These are phyloP conservation scores for Cordyceps tenuipes DNA, from an alignment of 2,329 filamentous ascomycete genomes.

Conservation along the genomic window DNA sequence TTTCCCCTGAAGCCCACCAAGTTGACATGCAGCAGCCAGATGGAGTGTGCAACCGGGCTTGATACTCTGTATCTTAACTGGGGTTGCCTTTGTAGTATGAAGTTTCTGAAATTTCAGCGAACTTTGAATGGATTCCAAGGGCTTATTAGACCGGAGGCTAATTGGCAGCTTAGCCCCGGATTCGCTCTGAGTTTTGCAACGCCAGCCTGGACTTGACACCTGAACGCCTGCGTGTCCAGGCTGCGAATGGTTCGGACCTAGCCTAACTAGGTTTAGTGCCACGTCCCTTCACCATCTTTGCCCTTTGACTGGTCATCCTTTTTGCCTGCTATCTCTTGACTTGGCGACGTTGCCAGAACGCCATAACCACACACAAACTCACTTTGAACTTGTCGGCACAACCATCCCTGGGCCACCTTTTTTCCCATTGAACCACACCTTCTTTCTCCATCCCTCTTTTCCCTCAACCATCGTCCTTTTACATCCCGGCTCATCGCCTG, in stretches of 20 bases:
- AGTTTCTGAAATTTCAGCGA: not conserved
- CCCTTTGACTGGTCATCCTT: not conserved
- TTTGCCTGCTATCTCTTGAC: not conserved
- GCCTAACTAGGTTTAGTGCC: not conserved
- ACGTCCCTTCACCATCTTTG: not conserved
- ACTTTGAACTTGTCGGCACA: constrained; percentile 4
- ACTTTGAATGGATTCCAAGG: not conserved
- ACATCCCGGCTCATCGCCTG: not conserved
- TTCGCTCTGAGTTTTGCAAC: not conserved
- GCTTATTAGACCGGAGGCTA: not conserved
- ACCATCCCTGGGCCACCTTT: constrained; percentile 4
- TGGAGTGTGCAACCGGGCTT: not conserved
- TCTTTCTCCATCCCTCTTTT: not conserved
- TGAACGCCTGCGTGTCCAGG: not conserved
- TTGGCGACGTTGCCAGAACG: constrained; percentile 13
- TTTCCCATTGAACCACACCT: constrained; percentile 1
- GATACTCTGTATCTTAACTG: not conserved
- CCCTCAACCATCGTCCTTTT: not conserved
- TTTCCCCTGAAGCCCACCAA: constrained; percentile 3
- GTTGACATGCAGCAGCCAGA: not conserved
- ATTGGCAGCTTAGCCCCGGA: not conserved
- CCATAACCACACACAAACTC: constrained; percentile 2
- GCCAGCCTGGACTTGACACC: not conserved
- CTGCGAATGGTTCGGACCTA: not conserved
- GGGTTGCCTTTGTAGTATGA: too few species aligned